Base-by-base conservation (phyloP, 805 yeast genomes). In the Candida saitoana region DNA sequence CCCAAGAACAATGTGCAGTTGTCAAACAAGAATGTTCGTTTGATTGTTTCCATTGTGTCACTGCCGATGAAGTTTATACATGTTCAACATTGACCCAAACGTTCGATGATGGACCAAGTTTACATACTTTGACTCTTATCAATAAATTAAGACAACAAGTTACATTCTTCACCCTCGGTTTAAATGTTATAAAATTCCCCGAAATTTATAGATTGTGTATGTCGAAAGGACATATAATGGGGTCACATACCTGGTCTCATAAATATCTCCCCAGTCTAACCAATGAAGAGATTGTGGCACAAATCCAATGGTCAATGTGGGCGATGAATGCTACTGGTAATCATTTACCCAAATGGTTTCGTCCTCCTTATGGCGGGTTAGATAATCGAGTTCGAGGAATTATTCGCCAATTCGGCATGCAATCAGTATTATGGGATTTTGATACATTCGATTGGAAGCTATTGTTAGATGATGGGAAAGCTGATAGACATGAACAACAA, bases 341-440 rank as follows among this genome's bases (percentile, higher is more conserved):
- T 19, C 90, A 89, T 54, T 58, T 86, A 7, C 99, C 99, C 5
- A 84, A 83, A 55, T 91, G 91, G 86, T 91, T 86, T 60, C 76
- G 99, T 50, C 99, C 99, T 0, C 99, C 99, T 1, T 91, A 87
- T 57, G 99, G 98, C 1, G 97, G 96, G 0, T 73, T 87, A 25
- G 99, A 91, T 64, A 83, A 89, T 58, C 69, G 98, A 41, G 84
- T 91, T 1, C 69, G 98, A 43, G 66, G 81, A 2, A 86, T 91
- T 41, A 76, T 87, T 12, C 69, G 90, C 40, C 86, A 83, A 62
- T 84, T 91, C 60, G 96, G 96, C 0, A 76, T 91, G 73, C 88
- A 83, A 54, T 79, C 86, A 3, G 96, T 85, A 18, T 63, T 91
- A 25, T 91, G 98, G 99, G 93, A 88, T 57, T 78, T 75, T 54